These are phyloP conservation scores for Sporobolomyces pararoseus DNA, from an alignment of 768 basidiomycete species.

Conservation along the genomic window DNA sequence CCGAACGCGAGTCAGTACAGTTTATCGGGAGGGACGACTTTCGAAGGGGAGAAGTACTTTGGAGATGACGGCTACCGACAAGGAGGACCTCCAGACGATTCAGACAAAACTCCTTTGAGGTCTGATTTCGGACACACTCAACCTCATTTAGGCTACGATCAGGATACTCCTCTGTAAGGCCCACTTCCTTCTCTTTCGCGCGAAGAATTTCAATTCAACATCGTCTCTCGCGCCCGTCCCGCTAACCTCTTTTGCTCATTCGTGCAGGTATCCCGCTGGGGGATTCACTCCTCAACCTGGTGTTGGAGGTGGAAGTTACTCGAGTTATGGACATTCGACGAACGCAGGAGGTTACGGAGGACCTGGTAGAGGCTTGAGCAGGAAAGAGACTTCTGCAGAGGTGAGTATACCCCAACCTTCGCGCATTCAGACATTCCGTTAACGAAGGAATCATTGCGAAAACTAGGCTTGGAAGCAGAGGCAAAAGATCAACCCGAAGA, in stretches of 20 bases:
- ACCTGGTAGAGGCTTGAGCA: conserved; percentile 3
- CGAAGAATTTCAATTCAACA: no score
- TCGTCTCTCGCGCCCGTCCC: background rate
- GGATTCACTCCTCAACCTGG: conserved; percentile 19
- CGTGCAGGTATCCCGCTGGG: conserved; percentile 23
- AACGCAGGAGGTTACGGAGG: conserved; percentile 8
- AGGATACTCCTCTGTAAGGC: conserved; percentile 29
- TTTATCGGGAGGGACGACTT: background rate
- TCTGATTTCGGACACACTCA: conserved; percentile 2
- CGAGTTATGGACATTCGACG: conserved; percentile 2
- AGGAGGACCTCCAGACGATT: conserved; percentile 12
- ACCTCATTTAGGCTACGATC: conserved; percentile 18
- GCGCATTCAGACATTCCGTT: no score
- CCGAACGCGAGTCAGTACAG: conserved; percentile 33
- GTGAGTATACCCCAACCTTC: background rate
- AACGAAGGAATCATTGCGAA: background rate
- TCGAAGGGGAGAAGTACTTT: conserved; percentile 12
- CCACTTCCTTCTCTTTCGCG: no score
- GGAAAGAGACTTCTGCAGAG: conserved; percentile 37
- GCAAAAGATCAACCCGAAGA: conserved; percentile 42
- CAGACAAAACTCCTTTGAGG: conserved; percentile 25
- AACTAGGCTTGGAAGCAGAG: conserved; percentile 43
- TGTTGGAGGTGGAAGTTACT: conserved; percentile 1
- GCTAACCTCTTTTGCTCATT: background rate
- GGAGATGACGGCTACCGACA: conserved; percentile 21